phyloP scores from a whole-genome alignment of 2,329 filamentous ascomycete species.

The Nannizzia gypsea region DNA sequence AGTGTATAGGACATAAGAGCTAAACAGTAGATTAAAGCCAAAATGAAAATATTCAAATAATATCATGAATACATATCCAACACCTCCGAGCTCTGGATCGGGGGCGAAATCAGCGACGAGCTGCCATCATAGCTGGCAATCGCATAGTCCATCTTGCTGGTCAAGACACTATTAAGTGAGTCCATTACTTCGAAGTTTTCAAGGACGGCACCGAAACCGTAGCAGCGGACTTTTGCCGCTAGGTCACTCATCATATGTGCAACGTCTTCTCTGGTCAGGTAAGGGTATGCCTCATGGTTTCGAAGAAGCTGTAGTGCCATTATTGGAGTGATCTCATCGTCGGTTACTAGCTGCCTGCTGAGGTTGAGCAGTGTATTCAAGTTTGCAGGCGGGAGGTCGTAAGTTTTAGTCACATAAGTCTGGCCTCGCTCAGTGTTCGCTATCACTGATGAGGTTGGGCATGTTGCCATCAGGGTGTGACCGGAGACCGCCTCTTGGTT shows the following conservation, averaged over 20 bases:
- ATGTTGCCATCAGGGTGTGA: conserved; percentile 87
- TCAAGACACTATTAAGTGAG: conserved; percentile 60
- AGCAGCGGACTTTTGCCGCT: conserved; percentile 72
- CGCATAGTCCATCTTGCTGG: conserved; percentile 35
- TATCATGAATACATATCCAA: conserved; percentile 13
- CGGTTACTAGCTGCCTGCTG: conserved; percentile 68
- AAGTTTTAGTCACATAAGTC: conserved; percentile 58
- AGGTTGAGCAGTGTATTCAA: conserved; percentile 73
- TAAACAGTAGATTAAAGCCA: background rate
- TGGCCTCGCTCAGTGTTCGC: conserved; percentile 41
- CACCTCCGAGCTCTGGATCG: background rate
- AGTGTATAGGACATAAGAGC: background rate
- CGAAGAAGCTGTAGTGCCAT: conserved; percentile 86
- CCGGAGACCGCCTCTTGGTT: conserved; percentile 61
- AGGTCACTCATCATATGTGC: conserved; percentile 61
- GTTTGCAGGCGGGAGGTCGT: conserved; percentile 64
- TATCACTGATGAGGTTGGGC: conserved; percentile 60
- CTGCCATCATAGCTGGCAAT: background rate
- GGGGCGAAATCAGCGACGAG: background rate
- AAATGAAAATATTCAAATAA: background rate
- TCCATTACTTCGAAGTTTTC: conserved; percentile 58
- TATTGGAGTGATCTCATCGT: conserved; percentile 76
- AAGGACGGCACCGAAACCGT: conserved; percentile 64
- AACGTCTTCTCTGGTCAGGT: conserved; percentile 58
- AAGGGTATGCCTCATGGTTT: conserved; percentile 54